Conservation (phyloP, 2,329 filamentous ascomycete genomes). For the Trichoderma endophyticum region DNA sequence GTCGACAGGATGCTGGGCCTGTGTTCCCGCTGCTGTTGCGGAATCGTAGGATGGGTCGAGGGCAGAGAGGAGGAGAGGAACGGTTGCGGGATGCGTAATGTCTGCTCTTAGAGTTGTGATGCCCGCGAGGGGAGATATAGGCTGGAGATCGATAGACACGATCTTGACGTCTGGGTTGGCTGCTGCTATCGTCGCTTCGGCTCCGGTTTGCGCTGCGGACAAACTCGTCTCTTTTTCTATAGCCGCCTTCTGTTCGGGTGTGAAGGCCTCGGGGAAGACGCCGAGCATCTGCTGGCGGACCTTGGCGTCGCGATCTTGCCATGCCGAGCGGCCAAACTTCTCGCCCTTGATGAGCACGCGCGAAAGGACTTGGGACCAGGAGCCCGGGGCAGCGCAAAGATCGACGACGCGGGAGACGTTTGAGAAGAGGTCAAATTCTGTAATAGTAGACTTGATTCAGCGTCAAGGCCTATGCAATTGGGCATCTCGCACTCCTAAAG, state of each 20-base stretch:
- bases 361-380: conserved; percentile 96
- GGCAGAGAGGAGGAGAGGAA: conserved; percentile 81
- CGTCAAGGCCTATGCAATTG: neutral
- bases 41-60: conserved; percentile 69
- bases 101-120: conserved; percentile 91
- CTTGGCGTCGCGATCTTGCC: conserved; percentile 77
- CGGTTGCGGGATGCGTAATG: conserved; percentile 94
- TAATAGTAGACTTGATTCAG: neutral
- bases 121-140: conserved; percentile 88
- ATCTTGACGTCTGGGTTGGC: conserved; percentile 78
- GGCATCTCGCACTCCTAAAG: neutral
- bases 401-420: conserved; percentile 91
- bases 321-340: conserved; percentile 79
- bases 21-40: conserved; percentile 32
- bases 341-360: conserved; percentile 91
- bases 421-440: conserved; percentile 90
- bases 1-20: conserved; percentile 76
- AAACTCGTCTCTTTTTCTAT: conserved; percentile 12
- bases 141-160: conserved; percentile 91
- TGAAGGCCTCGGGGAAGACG: conserved; percentile 35
- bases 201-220: conserved; percentile 23
- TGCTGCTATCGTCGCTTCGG: conserved; percentile 39
- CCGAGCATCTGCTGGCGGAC: conserved; percentile 60
- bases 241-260: conserved; percentile 23
- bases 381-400: conserved; percentile 90